Evolutionary conservation across 148 eudicot genomes (phyloP), one percentile per base, ranked within the genome.

Genomic region (Camellia granthamiana): DNA sequence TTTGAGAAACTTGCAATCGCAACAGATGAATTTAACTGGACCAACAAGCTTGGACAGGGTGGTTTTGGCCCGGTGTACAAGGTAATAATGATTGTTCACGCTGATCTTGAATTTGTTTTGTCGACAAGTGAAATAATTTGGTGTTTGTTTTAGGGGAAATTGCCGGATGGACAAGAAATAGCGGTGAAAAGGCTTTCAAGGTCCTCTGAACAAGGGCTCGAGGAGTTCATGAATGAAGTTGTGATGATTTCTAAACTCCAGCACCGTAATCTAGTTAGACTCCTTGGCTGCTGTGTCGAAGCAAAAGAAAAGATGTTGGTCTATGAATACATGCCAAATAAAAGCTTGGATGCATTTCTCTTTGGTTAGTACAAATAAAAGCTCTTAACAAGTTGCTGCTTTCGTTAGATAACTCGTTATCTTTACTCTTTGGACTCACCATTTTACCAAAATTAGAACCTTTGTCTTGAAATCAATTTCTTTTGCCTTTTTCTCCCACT

Each of bases 211-310:
- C 90, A 90, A 77, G 91, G 92, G 21, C 65, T 83, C 8, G 81
- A 85, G 43, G 91, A 90, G 82, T 87, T 90, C 46, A 88, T 79
- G 87, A 90, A 87, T 63, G 92, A 90, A 75, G 87, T 80, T 5
- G 62, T 79, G 44, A 60, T 90, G 78, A 88, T 90, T 69, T 84
- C 89, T 3, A 88, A 88, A 78, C 88, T 90, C 62, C 92, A 90
- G 62, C 92, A 90, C 69, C 84, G 89, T 41, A 90, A 90, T 84
- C 86, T 90, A 16, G 89, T 90, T 62, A 88, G 84, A 58, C 82
- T 88, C 18, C 61, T 86, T 60, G 91, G 89, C 19, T 90, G 89
- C 65, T 90, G 89, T 71, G 77, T 82, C 2, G 84, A 90, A 80
- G 82, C 87, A 43, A 80, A 85, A 43, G 92, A 90, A 81, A 86